phyloP scores from a whole-genome alignment of 2,329 filamentous ascomycete species.

The Penicillium sp. region DNA sequence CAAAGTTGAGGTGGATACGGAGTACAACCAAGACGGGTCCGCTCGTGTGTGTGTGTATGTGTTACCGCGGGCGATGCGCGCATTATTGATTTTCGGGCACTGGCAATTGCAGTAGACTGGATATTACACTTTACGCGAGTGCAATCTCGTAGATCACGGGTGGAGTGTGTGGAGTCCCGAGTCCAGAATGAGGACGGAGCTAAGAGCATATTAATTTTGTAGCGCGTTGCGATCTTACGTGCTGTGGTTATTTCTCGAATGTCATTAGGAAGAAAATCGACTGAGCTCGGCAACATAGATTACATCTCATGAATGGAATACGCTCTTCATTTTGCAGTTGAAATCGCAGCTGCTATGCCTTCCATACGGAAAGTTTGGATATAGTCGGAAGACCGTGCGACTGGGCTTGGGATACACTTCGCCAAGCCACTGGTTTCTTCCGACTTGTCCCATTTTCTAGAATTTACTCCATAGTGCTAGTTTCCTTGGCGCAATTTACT shows the following conservation, averaged over 20 bases:
- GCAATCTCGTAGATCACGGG: conserved; percentile 6
- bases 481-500: background rate
- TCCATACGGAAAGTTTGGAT: background rate
- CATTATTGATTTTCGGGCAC: conserved; percentile 9
- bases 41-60: background rate
- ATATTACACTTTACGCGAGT: conserved; percentile 2
- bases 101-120: background rate
- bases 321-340: background rate
- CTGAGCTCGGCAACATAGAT: background rate
- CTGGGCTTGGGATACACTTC: background rate
- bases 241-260: background rate
- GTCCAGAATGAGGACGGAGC: background rate
- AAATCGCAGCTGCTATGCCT: background rate
- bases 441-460: background rate
- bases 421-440: background rate
- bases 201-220: background rate
- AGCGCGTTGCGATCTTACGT: no score
- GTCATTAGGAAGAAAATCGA: background rate
- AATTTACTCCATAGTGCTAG: background rate
- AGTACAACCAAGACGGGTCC: background rate
- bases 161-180: background rate
- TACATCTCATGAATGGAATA: background rate
- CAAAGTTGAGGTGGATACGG: background rate
- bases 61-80: background rate
- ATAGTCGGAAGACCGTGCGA: background rate